Evolutionary conservation across 2,329 filamentous ascomycete genomes (phyloP), one percentile per base, ranked within the genome.

Genomic region (Didymella sp.): DNA sequence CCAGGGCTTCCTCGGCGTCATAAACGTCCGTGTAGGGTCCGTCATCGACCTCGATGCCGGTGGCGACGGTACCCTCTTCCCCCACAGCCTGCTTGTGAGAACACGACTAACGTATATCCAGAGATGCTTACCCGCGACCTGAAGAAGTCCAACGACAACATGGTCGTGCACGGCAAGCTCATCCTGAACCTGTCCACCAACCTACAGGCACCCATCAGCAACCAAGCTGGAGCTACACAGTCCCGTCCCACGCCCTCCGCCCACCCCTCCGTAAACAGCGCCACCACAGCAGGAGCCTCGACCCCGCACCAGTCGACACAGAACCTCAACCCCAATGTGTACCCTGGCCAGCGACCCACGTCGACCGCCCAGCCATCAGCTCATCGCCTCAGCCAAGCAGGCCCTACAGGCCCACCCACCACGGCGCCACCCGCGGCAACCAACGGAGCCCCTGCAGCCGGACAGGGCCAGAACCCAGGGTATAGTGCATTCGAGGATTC

Each of bases 61-160:
- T 56, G 90, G 92, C 63, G 95, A 98, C 81, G 94, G 95, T 98
- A 84, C 73, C 84, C 31, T 28, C n/a, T 46, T 30, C 17, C 38
- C 41, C 54, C 43, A 30, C 21, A 28, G 24, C 22, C 30, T 50
- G 24, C 17, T 13, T 24, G 33, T 11, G 22, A 33, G n/a, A 22
- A 15, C 4, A n/a, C 3, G 22, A 38, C 45, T 47, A 41, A 53
- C 44, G 42, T 6, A 37, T 35, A n/a, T 58, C 24, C 66, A 87
- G 93, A 98, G 80, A 99, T 98, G 94, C 90, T 99, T 73, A 98
- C 95, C 47, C 85, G 92, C 66, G 95, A 99, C 76, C 84, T 99
- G 30, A 97, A 98, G 76, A 98, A 97, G 78, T 97, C 95, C 6
- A 97, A 92, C 58, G 95, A 99, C 76, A 98, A 98, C 74, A 87